Evolutionary conservation across 2,329 filamentous ascomycete species (phyloP).

Genomic region (Colletotrichum filicis): DNA sequence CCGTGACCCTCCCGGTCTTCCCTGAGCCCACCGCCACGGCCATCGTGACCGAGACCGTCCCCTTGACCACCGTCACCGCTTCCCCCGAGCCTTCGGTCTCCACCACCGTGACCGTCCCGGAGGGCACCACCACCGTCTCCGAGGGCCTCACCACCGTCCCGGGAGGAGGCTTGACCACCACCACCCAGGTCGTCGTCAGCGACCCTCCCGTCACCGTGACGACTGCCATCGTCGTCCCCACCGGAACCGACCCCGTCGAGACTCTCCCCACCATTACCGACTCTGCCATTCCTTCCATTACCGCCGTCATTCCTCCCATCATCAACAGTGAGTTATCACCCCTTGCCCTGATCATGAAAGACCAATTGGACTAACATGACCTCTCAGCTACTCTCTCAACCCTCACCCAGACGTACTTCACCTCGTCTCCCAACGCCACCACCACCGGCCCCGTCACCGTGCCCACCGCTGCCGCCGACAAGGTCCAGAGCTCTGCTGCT

Average conservation of each 20-base stretch:
- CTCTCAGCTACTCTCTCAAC: slow-evolving; percentile 26
- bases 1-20: slow-evolving; percentile 37
- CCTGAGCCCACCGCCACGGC: slow-evolving; percentile 31
- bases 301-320: not conserved
- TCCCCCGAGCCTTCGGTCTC: slow-evolving; percentile 1
- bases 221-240: slow-evolving; percentile 26
- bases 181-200: slow-evolving; percentile 4
- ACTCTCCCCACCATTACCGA: slow-evolving; percentile 16
- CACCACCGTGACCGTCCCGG: slow-evolving; percentile 14
- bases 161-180: slow-evolving; percentile 22
- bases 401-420: slow-evolving; percentile 28
- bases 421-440: slow-evolving; percentile 41
- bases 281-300: not conserved
- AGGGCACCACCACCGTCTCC: slow-evolving; percentile 19
- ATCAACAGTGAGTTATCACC: slow-evolving; percentile 13
- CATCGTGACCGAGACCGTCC: slow-evolving; percentile 29
- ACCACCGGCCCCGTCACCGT: slow-evolving; percentile 40
- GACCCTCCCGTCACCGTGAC: slow-evolving; percentile 19
- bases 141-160: slow-evolving; percentile 24
- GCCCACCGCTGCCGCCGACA: slow-evolving; percentile 43
- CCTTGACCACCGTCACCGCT: slow-evolving; percentile 33
- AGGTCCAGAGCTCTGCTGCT: slow-evolving; percentile 44
- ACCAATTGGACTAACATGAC: not conserved
- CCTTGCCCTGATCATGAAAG: no score
- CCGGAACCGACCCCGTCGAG: slow-evolving; percentile 13